phyloP scores from a whole-genome alignment of 2,329 filamentous ascomycete species.

The Phyllosticta citrichinensis region DNA sequence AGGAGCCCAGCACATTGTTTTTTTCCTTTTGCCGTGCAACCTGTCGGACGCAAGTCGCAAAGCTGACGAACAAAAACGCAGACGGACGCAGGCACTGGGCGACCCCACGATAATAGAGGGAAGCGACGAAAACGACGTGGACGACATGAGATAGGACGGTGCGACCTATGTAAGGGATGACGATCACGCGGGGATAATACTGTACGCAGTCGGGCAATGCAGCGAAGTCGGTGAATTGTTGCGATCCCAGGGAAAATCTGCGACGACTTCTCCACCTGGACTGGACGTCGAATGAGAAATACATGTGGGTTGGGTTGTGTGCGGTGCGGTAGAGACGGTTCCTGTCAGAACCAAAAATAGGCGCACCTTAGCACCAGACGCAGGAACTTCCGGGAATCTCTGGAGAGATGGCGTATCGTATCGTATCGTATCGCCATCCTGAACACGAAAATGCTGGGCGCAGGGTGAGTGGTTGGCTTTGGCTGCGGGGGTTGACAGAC shows the following conservation, averaged over 20 bases:
- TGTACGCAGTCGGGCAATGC: neutral
- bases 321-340: neutral
- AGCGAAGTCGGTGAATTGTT: constrained; percentile 3
- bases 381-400: neutral
- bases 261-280: neutral
- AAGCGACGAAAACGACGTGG: constrained; percentile 1
- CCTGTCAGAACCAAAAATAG: constrained; percentile 1
- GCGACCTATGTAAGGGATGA: neutral
- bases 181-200: neutral
- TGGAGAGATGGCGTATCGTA: neutral
- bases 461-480: neutral
- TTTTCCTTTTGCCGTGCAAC: neutral
- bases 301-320: too few species aligned
- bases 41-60: neutral
- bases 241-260: constrained; percentile 8
- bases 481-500: too few species aligned
- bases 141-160: neutral
- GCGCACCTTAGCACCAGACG: constrained; percentile 3
- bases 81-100: neutral
- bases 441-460: neutral
- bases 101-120: neutral
- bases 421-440: neutral
- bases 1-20: neutral
- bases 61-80: neutral
- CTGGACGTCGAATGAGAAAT: neutral